phyloP scores from a whole-genome alignment of 2,329 filamentous ascomycete genomes.

The Epicoccum nigrum region DNA sequence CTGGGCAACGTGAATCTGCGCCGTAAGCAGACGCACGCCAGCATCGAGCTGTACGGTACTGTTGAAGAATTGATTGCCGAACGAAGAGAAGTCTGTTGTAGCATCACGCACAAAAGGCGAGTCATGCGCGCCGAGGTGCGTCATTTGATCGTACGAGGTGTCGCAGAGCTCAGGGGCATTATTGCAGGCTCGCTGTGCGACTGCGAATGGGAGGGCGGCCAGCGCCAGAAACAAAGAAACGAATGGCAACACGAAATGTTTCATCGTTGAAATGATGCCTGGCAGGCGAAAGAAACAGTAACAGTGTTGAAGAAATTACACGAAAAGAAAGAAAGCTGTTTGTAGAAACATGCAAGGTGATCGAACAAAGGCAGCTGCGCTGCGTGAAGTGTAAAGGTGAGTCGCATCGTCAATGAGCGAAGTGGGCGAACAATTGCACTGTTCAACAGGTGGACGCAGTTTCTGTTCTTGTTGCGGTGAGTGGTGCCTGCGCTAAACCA shows the following conservation, averaged over 20 bases:
- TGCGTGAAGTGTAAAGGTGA: constrained; percentile 2
- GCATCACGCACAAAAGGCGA: constrained; percentile 70
- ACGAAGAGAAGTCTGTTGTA: constrained; percentile 63
- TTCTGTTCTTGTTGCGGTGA: constrained; percentile 10
- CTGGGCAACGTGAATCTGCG: constrained; percentile 69
- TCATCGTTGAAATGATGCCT: constrained; percentile 6
- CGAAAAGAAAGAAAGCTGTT: neutral
- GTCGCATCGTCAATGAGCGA: constrained; percentile 4
- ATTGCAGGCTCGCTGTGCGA: constrained; percentile 65
- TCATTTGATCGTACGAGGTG: constrained; percentile 71
- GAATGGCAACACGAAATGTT: constrained; percentile 5
- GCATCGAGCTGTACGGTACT: constrained; percentile 71
- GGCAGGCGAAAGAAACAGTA: neutral
- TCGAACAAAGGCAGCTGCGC: constrained; percentile 4
- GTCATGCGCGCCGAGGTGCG: constrained; percentile 76
- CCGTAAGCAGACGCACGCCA: constrained; percentile 73
- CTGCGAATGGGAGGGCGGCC: constrained; percentile 9
- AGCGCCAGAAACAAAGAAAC: constrained; percentile 17
- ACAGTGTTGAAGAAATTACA: neutral
- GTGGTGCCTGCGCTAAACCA: constrained; percentile 6
- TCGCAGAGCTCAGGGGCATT: constrained; percentile 76
- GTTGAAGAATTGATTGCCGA: constrained; percentile 75
- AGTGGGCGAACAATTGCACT: constrained; percentile 14
- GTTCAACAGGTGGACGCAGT: constrained; percentile 13
- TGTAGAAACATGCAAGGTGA: constrained; percentile 1